Evolutionary conservation across 2,329 filamentous ascomycete genomes (phyloP).

Genomic region (Alternaria sp.): DNA sequence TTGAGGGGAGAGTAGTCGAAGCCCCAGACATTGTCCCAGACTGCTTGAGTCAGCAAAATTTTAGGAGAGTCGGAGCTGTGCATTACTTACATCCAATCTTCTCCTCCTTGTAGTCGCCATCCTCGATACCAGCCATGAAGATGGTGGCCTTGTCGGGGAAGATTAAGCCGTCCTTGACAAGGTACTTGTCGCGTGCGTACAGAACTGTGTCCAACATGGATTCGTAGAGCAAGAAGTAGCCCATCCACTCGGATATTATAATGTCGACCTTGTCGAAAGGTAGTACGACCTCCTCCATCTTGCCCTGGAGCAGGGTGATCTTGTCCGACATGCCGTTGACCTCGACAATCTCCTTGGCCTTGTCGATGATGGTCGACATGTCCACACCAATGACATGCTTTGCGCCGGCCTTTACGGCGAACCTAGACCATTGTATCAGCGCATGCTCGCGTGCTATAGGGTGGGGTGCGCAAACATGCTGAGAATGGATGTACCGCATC

Average conservation of each 20-base stretch:
- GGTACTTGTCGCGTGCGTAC: conserved; percentile 93
- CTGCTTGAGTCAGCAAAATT: conserved; percentile 57
- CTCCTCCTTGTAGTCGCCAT: conserved; percentile 99
- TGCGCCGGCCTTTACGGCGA: conserved; percentile 92
- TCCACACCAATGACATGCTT: conserved; percentile 99
- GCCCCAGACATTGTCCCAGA: conserved; percentile 99
- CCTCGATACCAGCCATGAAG: conserved; percentile 95
- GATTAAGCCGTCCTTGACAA: conserved; percentile 86
- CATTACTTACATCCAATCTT: conserved; percentile 86
- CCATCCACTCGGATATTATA: conserved; percentile 99
- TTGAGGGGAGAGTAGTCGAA: conserved; percentile 97
- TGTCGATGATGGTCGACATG: conserved; percentile 99
- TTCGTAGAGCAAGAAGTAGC: conserved; percentile 98
- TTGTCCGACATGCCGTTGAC: conserved; percentile 92
- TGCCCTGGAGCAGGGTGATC: conserved; percentile 97
- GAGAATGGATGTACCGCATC: conserved; percentile 96
- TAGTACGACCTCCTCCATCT: conserved; percentile 98
- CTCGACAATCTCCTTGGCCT: conserved; percentile 93
- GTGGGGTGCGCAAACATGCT: conserved; percentile 79
- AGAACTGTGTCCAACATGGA: conserved; percentile 98
- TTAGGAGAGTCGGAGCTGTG: neutral
- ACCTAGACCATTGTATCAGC: conserved; percentile 67
- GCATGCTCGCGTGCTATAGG: conserved; percentile 22
- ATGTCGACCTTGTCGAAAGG: conserved; percentile 97
- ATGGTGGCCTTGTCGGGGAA: conserved; percentile 99